Percentiles rank a stretch among this genome's conserved stretches.
These are phyloP conservation scores for Breynia disticha DNA, from an alignment of 441 rosid species.

Conservation along the genomic window DNA sequence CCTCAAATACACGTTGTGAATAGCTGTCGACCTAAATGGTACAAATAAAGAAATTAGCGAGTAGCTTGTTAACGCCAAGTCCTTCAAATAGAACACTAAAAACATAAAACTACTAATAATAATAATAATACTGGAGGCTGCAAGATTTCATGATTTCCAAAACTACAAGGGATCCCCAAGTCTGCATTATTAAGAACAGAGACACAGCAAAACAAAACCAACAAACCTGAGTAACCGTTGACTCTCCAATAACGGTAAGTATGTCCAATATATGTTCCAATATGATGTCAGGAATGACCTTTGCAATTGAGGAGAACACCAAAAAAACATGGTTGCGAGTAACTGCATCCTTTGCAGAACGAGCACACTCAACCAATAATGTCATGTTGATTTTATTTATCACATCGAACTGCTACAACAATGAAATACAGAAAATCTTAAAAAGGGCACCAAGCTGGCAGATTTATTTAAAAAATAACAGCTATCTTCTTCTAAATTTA, in stretches of 20 bases:
- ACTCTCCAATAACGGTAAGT: conserved; percentile 69
- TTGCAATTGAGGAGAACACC: conserved; percentile 53
- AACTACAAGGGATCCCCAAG: no score
- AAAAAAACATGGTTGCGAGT: conserved; percentile 63
- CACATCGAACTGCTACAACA: conserved; percentile 48
- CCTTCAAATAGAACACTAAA: background rate
- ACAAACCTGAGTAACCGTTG: conserved; percentile 83
- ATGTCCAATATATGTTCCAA: conserved; percentile 61
- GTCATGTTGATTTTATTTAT: conserved; percentile 38
- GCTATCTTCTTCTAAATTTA: conserved; percentile 9
- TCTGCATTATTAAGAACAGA: no score
- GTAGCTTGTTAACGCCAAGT: conserved; percentile 3
- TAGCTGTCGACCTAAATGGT: conserved; percentile 61
- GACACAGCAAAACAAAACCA: conserved; percentile 4
- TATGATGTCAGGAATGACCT: conserved; percentile 57
- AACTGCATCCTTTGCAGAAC: conserved; percentile 44
- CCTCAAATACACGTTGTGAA: conserved; percentile 73
- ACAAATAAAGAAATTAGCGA: conserved; percentile 10
- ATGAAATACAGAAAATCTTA: conserved; percentile 12
- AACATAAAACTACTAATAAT: background rate
- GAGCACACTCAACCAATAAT: conserved; percentile 69
- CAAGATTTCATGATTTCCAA: no score
- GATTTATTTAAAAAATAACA: background rate
- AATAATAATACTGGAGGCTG: background rate
- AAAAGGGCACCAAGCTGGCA: conserved; percentile 4